Conservation (phyloP, 148 eudicot genomes). For the Vaccinium myrtillus region DNA sequence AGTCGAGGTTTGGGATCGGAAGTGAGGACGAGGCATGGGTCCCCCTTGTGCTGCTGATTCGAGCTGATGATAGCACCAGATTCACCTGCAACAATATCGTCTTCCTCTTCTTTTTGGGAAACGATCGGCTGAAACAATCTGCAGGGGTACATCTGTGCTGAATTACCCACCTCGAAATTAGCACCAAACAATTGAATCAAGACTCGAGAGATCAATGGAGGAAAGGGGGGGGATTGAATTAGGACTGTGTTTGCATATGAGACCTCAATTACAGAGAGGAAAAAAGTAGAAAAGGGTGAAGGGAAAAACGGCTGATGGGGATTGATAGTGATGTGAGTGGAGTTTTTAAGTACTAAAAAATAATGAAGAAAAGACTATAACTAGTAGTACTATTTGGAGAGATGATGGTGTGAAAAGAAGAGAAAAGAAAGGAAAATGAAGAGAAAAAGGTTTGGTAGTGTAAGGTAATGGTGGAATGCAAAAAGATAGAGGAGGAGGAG, state of each 20-base stretch:
- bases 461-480: not conserved
- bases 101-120: not conserved
- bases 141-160: not conserved
- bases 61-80: not conserved
- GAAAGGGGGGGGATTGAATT: too few relatives aligned
- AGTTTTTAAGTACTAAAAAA: not conserved
- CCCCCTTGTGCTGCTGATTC: conserved; percentile 23
- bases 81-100: not conserved
- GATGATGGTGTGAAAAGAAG: not conserved
- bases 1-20: conserved; percentile 85
- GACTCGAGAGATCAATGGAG: too few relatives aligned
- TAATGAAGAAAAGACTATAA: not conserved
- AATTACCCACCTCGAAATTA: not conserved
- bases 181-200: not conserved
- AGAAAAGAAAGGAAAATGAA: too few relatives aligned
- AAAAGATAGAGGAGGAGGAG: not conserved
- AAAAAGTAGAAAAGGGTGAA: not conserved
- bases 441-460: not conserved
- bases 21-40: conserved; percentile 66
- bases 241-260: too few relatives aligned
- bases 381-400: not conserved
- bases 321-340: not conserved
- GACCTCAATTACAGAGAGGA: not conserved
- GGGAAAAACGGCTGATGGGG: not conserved
- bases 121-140: not conserved